phyloP scores from a whole-genome alignment of 345 rosid species.

The Pistacia vera region DNA sequence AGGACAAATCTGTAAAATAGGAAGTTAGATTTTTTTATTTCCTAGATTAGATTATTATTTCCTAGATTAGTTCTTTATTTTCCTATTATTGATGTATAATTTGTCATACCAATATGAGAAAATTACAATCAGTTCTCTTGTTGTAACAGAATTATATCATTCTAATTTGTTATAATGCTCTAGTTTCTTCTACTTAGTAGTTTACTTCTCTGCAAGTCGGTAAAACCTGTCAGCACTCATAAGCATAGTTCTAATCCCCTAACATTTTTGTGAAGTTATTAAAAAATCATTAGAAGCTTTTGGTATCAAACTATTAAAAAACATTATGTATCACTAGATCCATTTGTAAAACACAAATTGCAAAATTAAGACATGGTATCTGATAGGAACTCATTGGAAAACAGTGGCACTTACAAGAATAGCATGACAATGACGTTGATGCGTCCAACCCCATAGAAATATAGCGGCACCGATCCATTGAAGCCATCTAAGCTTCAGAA shows the following conservation, averaged over 20 bases:
- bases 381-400: background rate
- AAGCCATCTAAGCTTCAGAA: slow-evolving; percentile 52
- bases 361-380: background rate
- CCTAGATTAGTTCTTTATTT: too few relatives aligned
- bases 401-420: slow-evolving; percentile 52
- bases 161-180: background rate
- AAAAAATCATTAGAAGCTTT: background rate
- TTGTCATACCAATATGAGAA: too few relatives aligned
- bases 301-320: background rate
- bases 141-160: background rate
- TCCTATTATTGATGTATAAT: too few relatives aligned
- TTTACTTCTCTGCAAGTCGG: background rate
- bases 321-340: background rate
- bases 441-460: slow-evolving; percentile 78
- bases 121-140: too few relatives aligned
- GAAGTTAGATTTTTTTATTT: too few relatives aligned
- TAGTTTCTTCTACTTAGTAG: background rate
- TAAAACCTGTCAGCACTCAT: background rate
- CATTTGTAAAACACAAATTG: background rate
- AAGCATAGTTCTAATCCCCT: background rate
- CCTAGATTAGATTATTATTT: too few relatives aligned
- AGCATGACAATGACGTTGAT: slow-evolving; percentile 62
- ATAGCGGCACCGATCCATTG: slow-evolving; percentile 63
- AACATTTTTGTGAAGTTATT: background rate
- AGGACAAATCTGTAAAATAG: too few relatives aligned